A percentile compares a stretch with the other conserved stretches of the same genome.
Evolutionary conservation across 495 filamentous ascomycete genomes (phyloP).

Genomic region (Annulohypoxylon maeteangense): DNA sequence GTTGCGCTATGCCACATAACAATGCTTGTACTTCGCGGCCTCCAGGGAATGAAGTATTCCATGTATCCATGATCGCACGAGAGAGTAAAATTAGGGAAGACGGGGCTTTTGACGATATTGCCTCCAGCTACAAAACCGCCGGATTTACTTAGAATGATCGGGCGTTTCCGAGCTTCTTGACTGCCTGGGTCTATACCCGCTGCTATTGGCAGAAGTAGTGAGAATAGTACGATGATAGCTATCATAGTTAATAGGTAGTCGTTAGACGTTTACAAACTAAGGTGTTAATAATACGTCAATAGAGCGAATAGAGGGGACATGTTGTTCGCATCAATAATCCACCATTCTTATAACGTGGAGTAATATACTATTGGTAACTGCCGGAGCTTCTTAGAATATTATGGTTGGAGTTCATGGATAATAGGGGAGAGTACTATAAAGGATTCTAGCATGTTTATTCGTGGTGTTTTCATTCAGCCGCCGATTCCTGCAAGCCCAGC

Average conservation of each 20-base stretch:
- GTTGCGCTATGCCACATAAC: constrained; percentile 63
- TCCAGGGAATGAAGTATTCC: constrained; percentile 62
- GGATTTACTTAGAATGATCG: constrained; percentile 53
- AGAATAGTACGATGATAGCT: neutral
- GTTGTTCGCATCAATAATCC: neutral
- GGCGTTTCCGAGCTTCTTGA: constrained; percentile 15
- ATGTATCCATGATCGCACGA: constrained; percentile 63
- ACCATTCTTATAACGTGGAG: neutral
- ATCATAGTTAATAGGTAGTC: constrained; percentile 2
- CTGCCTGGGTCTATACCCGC: neutral
- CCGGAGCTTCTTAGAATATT: constrained; percentile 6
- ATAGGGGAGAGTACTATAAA: neutral
- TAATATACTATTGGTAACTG: constrained; percentile 16
- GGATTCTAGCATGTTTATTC: neutral
- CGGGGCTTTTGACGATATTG: constrained; percentile 47
- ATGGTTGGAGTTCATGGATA: constrained; percentile 13
- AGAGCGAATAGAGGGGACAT: neutral
- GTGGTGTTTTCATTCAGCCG: constrained; percentile 23
- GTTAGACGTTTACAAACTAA: neutral
- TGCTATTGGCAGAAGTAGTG: neutral
- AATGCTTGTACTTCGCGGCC: constrained; percentile 54
- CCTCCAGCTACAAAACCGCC: constrained; percentile 56
- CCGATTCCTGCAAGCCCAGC: neutral
- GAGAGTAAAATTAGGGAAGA: constrained; percentile 49
- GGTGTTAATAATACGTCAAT: neutral